phyloP scores from a whole-genome alignment of 495 filamentous ascomycete species.

The Podospora australis region DNA sequence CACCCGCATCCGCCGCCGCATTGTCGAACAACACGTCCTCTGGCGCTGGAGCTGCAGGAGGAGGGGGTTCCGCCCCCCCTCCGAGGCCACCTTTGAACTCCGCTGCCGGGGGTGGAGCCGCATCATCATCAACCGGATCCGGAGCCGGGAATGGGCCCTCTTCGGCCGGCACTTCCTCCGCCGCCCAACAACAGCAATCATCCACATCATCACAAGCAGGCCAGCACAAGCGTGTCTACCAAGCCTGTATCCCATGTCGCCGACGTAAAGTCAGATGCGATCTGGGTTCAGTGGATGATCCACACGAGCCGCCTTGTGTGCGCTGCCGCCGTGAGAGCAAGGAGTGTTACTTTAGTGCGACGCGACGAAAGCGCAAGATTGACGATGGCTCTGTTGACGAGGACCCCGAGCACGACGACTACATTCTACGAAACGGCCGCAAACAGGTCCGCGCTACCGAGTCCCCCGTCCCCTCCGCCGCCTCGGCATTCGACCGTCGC shows the following conservation, averaged over 20 bases:
- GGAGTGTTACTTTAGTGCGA: conserved; percentile 96
- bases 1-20: conserved; percentile 21
- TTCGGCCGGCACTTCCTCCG: conserved; percentile 7
- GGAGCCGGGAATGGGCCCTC: conserved; percentile 6
- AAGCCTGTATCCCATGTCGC: conserved; percentile 86
- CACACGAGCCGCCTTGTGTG: conserved; percentile 88
- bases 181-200: background rate
- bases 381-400: conserved; percentile 53
- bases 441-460: conserved; percentile 41
- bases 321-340: conserved; percentile 89
- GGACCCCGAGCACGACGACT: conserved; percentile 48
- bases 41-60: conserved; percentile 15
- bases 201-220: background rate
- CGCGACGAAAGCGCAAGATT: conserved; percentile 80
- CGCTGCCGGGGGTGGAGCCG: conserved; percentile 6
- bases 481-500: conserved; percentile 27
- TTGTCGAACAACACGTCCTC: too few species aligned
- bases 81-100: conserved; percentile 12
- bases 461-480: conserved; percentile 26
- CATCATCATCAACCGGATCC: conserved; percentile 2
- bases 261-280: conserved; percentile 92
- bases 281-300: conserved; percentile 88
- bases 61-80: conserved; percentile 14
- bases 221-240: conserved; percentile 70
- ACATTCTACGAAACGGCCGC: conserved; percentile 49